Evolutionary conservation across 129 eudicot genomes (phyloP), one percentile per base, ranked within the genome.

Genomic region (Ambrosia artemisiifolia): DNA sequence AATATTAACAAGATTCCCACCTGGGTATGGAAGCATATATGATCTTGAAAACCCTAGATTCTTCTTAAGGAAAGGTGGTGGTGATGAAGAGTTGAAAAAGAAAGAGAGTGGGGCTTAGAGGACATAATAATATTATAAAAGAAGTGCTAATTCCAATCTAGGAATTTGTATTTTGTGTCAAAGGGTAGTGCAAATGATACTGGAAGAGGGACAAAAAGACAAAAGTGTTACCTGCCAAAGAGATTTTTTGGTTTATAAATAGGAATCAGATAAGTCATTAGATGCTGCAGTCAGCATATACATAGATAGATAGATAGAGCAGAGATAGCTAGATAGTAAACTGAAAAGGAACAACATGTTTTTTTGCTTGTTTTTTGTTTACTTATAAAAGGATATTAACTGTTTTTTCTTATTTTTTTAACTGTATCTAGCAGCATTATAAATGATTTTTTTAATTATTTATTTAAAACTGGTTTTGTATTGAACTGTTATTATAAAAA

Each of bases 31-130:
- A 7, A 64, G 81, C 72, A 78, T 59, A 63, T 76, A 57, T 69
- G 75, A 47, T 36, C 60, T 40, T 72, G 70, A 71, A 79, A 83
- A 83, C 78, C 79, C 84, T 83, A 75, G 67, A 74, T 73, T 69
- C 78, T 35, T 64, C 78, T 35, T 64, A 62, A 7, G 51, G 48
- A 54, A 48, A 78, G 74, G 46, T 65, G 78, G 10, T 73, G 71
- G 80, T 48, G 83, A 68, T 56, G 63, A 63, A 47, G 44, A 47
- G 75, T 64, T 72, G 86, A 77, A 77, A 78, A 78, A 78, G 83
- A 78, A 78, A 69, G 32, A 42, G 60, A 73, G 72, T 69, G 81
- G 87, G 84, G 82, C 55, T 71, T 79, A 69, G 68, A 64, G 73
- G 72, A 32, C 46, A 66, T 62, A 56, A 66, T 62, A 56, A 24